Percentiles rank a stretch among this genome's conserved stretches.
These are phyloP conservation scores for Podaxis sp. DNA, from an alignment of 768 basidiomycete genomes.

Conservation along the genomic window DNA sequence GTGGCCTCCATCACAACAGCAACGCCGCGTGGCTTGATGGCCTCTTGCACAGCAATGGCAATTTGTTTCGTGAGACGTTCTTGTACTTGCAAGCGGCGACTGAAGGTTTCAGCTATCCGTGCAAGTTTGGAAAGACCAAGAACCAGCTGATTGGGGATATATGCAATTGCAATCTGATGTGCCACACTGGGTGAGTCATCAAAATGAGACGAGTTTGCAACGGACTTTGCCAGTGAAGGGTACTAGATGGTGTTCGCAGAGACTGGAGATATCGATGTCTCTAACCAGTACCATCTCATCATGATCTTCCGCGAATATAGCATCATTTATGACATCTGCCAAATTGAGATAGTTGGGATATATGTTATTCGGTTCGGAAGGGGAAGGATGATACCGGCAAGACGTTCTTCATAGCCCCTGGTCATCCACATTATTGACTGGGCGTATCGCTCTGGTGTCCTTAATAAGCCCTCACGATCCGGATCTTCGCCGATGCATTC, in stretches of 20 bases:
- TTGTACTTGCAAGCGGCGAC: slow-evolving; percentile 93
- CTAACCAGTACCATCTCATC: slow-evolving; percentile 99
- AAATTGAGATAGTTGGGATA: slow-evolving; percentile 16
- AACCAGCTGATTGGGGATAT: slow-evolving; percentile 94
- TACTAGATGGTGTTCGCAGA: slow-evolving; percentile 98
- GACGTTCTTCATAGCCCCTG: slow-evolving; percentile 93
- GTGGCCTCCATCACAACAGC: slow-evolving; percentile 99
- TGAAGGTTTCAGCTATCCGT: slow-evolving; percentile 95
- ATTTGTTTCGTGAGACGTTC: slow-evolving; percentile 98
- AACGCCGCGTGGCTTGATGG: slow-evolving; percentile 95
- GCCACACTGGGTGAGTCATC: not conserved
- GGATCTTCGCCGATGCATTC: slow-evolving; percentile 99
- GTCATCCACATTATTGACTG: slow-evolving; percentile 99
- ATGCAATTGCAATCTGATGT: slow-evolving; percentile 89
- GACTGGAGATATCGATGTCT: slow-evolving; percentile 94
- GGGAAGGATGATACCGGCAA: slow-evolving; percentile 60
- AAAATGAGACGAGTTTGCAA: slow-evolving; percentile 19
- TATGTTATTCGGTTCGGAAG: slow-evolving; percentile 16
- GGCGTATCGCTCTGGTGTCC: slow-evolving; percentile 94
- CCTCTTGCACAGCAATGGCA: slow-evolving; percentile 96
- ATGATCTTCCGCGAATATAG: slow-evolving; percentile 97
- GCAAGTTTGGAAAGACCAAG: slow-evolving; percentile 96
- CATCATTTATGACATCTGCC: slow-evolving; percentile 96
- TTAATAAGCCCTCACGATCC: slow-evolving; percentile 85
- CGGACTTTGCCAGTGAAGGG: slow-evolving; percentile 96